Conservation (phyloP, 2,329 filamentous ascomycete genomes). For the Ceratocystis cubensis region DNA sequence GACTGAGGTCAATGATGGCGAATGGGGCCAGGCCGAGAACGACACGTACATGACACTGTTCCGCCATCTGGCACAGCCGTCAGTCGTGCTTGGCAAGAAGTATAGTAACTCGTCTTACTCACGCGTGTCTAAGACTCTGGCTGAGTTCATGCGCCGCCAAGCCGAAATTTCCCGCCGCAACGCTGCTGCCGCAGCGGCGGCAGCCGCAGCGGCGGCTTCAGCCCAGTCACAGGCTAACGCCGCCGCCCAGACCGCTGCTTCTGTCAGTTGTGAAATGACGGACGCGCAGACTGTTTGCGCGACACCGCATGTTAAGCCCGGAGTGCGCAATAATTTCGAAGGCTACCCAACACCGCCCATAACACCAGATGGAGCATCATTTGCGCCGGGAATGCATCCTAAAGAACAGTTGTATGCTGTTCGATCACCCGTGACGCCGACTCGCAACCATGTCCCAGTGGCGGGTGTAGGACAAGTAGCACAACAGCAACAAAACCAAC, state of each 20-base stretch:
- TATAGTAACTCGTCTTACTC: slow-evolving; percentile 44
- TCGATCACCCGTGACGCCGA: slow-evolving; percentile 51
- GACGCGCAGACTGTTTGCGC: slow-evolving; percentile 51
- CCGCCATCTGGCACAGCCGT: slow-evolving; percentile 47
- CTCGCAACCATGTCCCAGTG: slow-evolving; percentile 35
- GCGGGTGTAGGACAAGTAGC: not conserved
- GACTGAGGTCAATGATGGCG: slow-evolving; percentile 59
- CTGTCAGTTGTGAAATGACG: slow-evolving; percentile 39
- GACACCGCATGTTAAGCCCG: slow-evolving; percentile 61
- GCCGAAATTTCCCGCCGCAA: slow-evolving; percentile 41
- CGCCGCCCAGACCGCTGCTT: slow-evolving; percentile 56
- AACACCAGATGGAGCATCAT: slow-evolving; percentile 58
- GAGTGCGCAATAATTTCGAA: slow-evolving; percentile 46
- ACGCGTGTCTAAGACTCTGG: slow-evolving; percentile 42
- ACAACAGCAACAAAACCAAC: slow-evolving; percentile 25
- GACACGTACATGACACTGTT: slow-evolving; percentile 49
- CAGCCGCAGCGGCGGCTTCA: slow-evolving; percentile 41
- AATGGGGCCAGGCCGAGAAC: slow-evolving; percentile 65
- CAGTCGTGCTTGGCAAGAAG: slow-evolving; percentile 46
- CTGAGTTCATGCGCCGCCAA: slow-evolving; percentile 48
- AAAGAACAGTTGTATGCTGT: slow-evolving; percentile 38
- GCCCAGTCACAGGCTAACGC: slow-evolving; percentile 26
- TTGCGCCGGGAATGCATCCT: slow-evolving; percentile 36
- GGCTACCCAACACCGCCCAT: slow-evolving; percentile 79
- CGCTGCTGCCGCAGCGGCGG: slow-evolving; percentile 26